Evolutionary conservation across 208 protist species (phyloP).

Genomic region (Trypanosoma avium): DNA sequence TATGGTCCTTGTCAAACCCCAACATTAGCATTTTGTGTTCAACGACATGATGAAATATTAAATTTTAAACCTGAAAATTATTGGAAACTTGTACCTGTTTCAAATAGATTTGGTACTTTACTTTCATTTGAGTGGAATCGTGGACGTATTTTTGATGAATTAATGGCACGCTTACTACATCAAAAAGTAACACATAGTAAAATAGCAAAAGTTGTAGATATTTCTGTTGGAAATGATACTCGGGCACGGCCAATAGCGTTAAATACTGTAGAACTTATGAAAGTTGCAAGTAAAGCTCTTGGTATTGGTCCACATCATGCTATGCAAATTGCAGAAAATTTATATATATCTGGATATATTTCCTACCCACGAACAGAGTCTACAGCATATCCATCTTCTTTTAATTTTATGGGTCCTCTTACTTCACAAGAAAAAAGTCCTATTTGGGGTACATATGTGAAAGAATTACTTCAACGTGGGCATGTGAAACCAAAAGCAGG

Average conservation of each 20-base stretch:
- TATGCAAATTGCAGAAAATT: slow-evolving; percentile 94
- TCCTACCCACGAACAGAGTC: slow-evolving; percentile 97
- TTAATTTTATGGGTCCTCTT: slow-evolving; percentile 76
- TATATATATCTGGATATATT: slow-evolving; percentile 98
- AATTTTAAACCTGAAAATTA: slow-evolving; percentile 93
- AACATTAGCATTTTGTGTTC: slow-evolving; percentile 93
- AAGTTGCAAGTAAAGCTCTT: slow-evolving; percentile 79
- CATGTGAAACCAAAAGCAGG: slow-evolving; percentile 77
- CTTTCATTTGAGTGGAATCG: slow-evolving; percentile 90
- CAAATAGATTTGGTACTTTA: slow-evolving; percentile 54
- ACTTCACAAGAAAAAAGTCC: slow-evolving; percentile 51
- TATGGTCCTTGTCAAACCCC: slow-evolving; percentile 98
- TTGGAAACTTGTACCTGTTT: slow-evolving; percentile 76
- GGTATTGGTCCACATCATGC: slow-evolving; percentile 90
- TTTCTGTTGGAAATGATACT: slow-evolving; percentile 58
- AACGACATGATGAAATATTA: slow-evolving; percentile 90
- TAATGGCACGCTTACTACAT: slow-evolving; percentile 68
- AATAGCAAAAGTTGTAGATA: slow-evolving; percentile 61
- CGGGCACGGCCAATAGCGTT: slow-evolving; percentile 80
- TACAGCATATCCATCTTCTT: slow-evolving; percentile 90
- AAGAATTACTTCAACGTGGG: slow-evolving; percentile 54
- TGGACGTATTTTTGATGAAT: slow-evolving; percentile 89
- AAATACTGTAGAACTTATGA: slow-evolving; percentile 96
- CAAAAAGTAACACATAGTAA: slow-evolving; percentile 56
- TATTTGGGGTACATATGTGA: slow-evolving; percentile 78